Evolutionary conservation across 208 protist genomes (phyloP).

Genomic region (Trypanosoma platydactyli): DNA sequence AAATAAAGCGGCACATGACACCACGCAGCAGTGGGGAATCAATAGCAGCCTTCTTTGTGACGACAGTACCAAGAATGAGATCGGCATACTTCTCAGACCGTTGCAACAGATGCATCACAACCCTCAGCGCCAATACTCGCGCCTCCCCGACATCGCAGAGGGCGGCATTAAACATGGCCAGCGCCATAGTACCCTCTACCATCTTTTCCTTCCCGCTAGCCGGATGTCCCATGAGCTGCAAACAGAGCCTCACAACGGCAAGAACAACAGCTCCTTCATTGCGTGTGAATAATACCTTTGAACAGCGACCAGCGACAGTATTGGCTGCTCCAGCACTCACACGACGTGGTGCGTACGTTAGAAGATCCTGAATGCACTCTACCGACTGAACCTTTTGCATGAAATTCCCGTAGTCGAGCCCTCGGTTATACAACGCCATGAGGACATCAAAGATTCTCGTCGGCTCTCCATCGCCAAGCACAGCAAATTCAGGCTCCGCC

Average conservation of each 20-base stretch:
- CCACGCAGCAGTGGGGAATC: constrained; percentile 78
- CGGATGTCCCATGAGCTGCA: constrained; percentile 82
- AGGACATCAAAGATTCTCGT: constrained; percentile 76
- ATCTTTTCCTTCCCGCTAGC: constrained; percentile 89
- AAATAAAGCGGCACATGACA: constrained; percentile 91
- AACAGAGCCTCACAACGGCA: constrained; percentile 78
- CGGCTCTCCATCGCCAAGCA: constrained; percentile 75
- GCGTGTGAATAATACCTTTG: constrained; percentile 90
- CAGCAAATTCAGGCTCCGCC: constrained; percentile 57
- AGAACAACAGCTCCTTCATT: constrained; percentile 86
- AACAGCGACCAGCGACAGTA: constrained; percentile 86
- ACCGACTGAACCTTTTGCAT: constrained; percentile 86
- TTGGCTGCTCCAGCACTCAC: constrained; percentile 71
- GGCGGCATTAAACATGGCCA: constrained; percentile 88
- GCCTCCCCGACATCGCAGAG: constrained; percentile 85
- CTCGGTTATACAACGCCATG: constrained; percentile 86
- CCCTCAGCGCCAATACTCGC: constrained; percentile 69
- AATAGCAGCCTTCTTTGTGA: constrained; percentile 77
- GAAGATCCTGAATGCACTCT: constrained; percentile 88
- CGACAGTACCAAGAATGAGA: constrained; percentile 84
- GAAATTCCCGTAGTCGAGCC: constrained; percentile 86
- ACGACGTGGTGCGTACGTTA: constrained; percentile 71
- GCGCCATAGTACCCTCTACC: constrained; percentile 87
- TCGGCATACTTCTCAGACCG: constrained; percentile 85
- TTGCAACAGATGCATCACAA: constrained; percentile 76